Conservation (phyloP, 495 filamentous ascomycete species). For the Aspergillus steynii region DNA sequence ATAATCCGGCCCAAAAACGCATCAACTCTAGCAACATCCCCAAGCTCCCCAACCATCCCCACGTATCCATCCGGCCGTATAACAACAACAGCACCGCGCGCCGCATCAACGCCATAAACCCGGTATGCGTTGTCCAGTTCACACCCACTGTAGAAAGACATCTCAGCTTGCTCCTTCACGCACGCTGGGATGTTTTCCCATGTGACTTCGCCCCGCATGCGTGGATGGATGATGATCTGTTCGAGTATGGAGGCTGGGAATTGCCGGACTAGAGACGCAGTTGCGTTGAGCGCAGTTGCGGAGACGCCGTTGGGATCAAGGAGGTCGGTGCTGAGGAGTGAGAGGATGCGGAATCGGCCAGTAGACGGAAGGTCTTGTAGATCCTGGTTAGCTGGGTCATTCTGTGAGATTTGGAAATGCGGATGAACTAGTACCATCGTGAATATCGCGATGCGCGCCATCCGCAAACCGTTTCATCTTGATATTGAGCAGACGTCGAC, state of each 20-base stretch:
- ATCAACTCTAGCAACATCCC: conserved; percentile 33
- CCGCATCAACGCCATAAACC: conserved; percentile 58
- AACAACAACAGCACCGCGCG: conserved; percentile 58
- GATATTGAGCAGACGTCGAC: conserved; percentile 35
- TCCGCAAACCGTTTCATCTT: conserved; percentile 43
- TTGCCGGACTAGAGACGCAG: conserved; percentile 34
- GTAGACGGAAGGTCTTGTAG: conserved; percentile 40
- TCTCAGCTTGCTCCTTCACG: conserved; percentile 55
- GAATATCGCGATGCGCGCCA: conserved; percentile 40
- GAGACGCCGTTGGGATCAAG: conserved; percentile 26
- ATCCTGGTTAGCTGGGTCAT: conserved; percentile 33
- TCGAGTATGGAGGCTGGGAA: conserved; percentile 52
- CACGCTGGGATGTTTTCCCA: conserved; percentile 60
- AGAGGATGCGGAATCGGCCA: conserved; percentile 45
- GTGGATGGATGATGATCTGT: conserved; percentile 58
- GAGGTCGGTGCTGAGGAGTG: conserved; percentile 35
- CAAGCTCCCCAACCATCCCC: conserved; percentile 53
- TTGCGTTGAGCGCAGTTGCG: conserved; percentile 31
- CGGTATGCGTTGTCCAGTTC: conserved; percentile 66
- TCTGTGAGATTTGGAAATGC: background rate
- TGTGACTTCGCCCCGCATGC: conserved; percentile 44
- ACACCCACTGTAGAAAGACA: conserved; percentile 61
- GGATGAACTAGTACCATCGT: conserved; percentile 39
- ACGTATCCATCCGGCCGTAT: conserved; percentile 66
- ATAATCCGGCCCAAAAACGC: too few species aligned